Conservation (phyloP, 1,284 basidiomycete genomes). For the Fomitopsis pinicola region DNA sequence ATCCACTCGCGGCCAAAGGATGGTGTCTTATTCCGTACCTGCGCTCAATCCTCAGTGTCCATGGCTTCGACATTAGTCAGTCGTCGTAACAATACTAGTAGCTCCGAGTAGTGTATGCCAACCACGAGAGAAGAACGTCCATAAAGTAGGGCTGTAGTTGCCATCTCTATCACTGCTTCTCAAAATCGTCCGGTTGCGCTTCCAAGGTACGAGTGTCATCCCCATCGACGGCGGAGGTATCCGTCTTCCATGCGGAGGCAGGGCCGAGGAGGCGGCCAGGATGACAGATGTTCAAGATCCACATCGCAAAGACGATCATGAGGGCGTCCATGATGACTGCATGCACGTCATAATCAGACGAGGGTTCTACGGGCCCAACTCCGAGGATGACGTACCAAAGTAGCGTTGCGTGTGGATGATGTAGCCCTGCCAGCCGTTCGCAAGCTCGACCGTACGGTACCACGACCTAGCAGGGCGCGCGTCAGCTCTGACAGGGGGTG, state of each 20-base stretch:
- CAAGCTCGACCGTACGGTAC: conserved; percentile 51
- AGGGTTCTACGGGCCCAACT: background rate
- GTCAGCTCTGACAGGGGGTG: background rate
- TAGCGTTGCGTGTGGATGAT: conserved; percentile 51
- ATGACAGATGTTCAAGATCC: conserved; percentile 1
- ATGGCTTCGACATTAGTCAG: no score
- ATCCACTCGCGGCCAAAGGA: no score
- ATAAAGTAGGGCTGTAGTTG: background rate
- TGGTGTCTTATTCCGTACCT: no score
- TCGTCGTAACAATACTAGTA: no score
- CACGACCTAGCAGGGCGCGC: conserved; percentile 29
- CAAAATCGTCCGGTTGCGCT: background rate
- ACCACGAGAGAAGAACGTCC: background rate
- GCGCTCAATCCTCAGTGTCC: no score
- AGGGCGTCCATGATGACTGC: conserved; percentile 3
- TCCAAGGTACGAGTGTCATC: background rate
- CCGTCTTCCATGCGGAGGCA: background rate
- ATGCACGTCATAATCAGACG: background rate
- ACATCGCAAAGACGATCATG: conserved; percentile 5
- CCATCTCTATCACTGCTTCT: background rate
- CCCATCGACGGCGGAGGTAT: background rate
- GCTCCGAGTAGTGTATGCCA: no score
- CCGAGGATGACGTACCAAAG: conserved; percentile 38
- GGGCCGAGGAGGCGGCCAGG: background rate
- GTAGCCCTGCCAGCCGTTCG: conserved; percentile 48